Conservation (phyloP, 169 alveolate species). For the Cryptosporidium parvum region DNA sequence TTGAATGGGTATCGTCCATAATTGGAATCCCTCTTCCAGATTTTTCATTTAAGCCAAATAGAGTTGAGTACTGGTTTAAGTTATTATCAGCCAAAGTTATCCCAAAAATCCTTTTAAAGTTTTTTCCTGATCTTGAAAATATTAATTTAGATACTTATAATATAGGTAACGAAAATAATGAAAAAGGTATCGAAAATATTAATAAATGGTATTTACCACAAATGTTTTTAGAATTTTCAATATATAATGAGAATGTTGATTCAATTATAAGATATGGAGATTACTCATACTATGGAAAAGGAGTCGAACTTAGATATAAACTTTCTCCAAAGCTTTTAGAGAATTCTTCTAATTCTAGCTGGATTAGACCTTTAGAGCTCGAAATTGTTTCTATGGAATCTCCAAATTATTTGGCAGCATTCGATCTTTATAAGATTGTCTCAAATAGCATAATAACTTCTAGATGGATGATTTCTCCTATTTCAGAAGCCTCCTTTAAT, state of each 20-base stretch:
- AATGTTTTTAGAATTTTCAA: constrained; percentile 45
- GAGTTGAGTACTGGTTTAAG: not conserved
- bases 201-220: constrained; percentile 68
- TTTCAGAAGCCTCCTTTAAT: constrained; percentile 67
- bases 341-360: not conserved
- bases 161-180: not conserved
- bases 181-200: not conserved
- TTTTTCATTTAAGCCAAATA: not conserved
- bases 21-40: constrained; percentile 15
- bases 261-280: constrained; percentile 56
- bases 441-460: constrained; percentile 18
- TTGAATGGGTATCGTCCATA: constrained; percentile 18
- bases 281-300: constrained; percentile 36
- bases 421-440: constrained; percentile 25
- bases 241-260: constrained; percentile 39
- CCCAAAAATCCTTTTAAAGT: not conserved
- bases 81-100: not conserved
- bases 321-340: not conserved
- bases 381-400: not conserved
- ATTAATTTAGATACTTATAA: not conserved
- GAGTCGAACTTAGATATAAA: not conserved
- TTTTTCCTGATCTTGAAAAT: constrained; percentile 17
- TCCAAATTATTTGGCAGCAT: constrained; percentile 35
- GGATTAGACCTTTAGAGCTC: constrained; percentile 27
- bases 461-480: constrained; percentile 54